Conservation (phyloP, 768 basidiomycete species). For the Tephrocybe rancida region DNA sequence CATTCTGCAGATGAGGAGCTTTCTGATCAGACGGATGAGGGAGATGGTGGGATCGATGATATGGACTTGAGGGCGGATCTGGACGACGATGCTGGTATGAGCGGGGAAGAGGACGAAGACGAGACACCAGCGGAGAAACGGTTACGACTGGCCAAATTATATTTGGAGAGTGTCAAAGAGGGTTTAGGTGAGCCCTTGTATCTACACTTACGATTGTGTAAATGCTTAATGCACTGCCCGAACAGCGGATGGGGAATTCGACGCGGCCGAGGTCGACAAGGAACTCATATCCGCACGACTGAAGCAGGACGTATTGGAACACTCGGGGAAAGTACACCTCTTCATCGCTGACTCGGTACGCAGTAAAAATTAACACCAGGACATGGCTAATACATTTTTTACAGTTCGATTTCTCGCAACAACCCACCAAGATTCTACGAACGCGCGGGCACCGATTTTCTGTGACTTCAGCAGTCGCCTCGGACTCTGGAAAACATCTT, state of each 20-base stretch:
- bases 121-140: slow-evolving; percentile 96
- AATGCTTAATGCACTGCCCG: background rate
- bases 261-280: slow-evolving; percentile 94
- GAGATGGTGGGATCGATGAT: slow-evolving; percentile 61
- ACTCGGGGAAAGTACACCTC: slow-evolving; percentile 85
- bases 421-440: slow-evolving; percentile 53
- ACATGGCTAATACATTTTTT: background rate
- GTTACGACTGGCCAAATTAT: slow-evolving; percentile 86
- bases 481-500: slow-evolving; percentile 72
- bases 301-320: slow-evolving; percentile 89
- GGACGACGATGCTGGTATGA: slow-evolving; percentile 53
- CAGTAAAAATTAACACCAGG: slow-evolving; percentile 11
- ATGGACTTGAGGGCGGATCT: slow-evolving; percentile 64
- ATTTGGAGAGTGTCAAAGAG: slow-evolving; percentile 83
- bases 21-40: slow-evolving; percentile 62
- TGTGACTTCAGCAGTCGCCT: slow-evolving; percentile 80
- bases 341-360: slow-evolving; percentile 76
- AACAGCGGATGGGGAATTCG: slow-evolving; percentile 84
- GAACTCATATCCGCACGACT: slow-evolving; percentile 90
- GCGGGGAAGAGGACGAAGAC: slow-evolving; percentile 82
- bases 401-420: slow-evolving; percentile 59
- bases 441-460: slow-evolving; percentile 77
- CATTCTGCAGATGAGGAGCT: slow-evolving; percentile 62
- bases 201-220: background rate
- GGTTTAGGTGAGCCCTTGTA: slow-evolving; percentile 54